Evolutionary conservation across 129 eudicot genomes (phyloP).

Genomic region (Saposhnikovia divaricata): DNA sequence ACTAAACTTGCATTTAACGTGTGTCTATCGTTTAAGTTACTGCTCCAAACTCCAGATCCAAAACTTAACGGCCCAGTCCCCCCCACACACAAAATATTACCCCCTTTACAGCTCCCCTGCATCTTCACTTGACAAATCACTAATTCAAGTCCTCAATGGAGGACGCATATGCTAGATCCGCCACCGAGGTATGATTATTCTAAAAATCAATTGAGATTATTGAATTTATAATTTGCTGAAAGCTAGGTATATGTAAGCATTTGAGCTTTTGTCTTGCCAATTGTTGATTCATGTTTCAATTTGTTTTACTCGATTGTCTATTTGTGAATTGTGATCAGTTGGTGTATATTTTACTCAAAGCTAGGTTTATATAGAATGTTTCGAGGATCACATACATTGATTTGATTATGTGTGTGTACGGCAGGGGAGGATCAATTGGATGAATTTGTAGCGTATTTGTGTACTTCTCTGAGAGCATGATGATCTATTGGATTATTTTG

Average conservation of each 20-base stretch:
- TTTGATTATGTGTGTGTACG: background rate
- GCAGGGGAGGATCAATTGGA: background rate
- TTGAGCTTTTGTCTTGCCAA: too few relatives aligned
- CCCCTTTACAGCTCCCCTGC: background rate
- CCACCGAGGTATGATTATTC: conserved; percentile 40
- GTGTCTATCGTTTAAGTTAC: background rate
- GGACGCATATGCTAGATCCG: conserved; percentile 89
- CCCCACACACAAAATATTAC: background rate
- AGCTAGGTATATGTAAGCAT: background rate
- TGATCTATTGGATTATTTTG: background rate
- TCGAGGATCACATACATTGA: background rate
- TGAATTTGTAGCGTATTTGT: background rate
- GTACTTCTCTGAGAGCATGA: background rate
- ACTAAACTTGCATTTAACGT: background rate
- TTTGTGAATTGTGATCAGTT: background rate
- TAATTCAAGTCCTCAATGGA: conserved; percentile 43
- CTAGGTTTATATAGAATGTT: background rate
- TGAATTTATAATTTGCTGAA: background rate
- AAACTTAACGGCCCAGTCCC: background rate
- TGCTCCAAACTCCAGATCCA: background rate
- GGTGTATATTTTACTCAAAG: background rate
- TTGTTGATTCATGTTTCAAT: background rate
- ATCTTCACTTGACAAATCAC: background rate
- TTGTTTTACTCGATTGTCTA: background rate
- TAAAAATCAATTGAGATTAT: background rate